phyloP scores from a whole-genome alignment of 106 monocot species.

The Vanilla planifolia region DNA sequence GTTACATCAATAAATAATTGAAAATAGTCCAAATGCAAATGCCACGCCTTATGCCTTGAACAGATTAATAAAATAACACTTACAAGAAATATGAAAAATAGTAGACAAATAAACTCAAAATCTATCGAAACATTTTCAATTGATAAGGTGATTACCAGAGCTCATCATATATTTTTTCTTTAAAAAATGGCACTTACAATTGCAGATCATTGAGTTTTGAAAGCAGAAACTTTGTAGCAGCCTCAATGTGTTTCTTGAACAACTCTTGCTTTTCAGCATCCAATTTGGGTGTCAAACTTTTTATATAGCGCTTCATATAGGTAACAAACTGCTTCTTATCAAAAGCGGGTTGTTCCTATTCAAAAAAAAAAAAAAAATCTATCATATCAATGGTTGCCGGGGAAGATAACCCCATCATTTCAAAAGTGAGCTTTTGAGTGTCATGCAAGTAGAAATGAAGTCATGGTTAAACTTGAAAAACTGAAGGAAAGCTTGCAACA shows the following conservation, averaged over 20 bases:
- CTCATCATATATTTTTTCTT: too few species aligned
- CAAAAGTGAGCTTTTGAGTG: not conserved
- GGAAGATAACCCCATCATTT: not conserved
- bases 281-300: constrained; percentile 41
- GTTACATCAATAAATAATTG: too few species aligned
- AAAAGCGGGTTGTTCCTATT: constrained; percentile 81
- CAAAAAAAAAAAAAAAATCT: not conserved
- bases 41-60: too few species aligned
- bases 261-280: constrained; percentile 42
- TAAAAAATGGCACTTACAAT: constrained; percentile 42
- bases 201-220: constrained; percentile 78
- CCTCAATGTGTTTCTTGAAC: constrained; percentile 74
- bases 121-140: too few species aligned
- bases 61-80: too few species aligned
- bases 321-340: constrained; percentile 82
- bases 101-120: too few species aligned
- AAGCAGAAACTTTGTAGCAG: constrained; percentile 78
- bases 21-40: too few species aligned
- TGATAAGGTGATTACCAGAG: too few species aligned
- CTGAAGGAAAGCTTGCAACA: too few species aligned
- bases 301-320: constrained; percentile 68
- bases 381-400: not conserved
- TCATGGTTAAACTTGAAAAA: not conserved
- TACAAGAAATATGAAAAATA: too few species aligned
- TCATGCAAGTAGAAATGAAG: too few species aligned